Percentiles rank a stretch among this genome's conserved stretches.
phyloP scores from a whole-genome alignment of 352 stramenopile genomes.

The Phytophthora pinifolia region DNA sequence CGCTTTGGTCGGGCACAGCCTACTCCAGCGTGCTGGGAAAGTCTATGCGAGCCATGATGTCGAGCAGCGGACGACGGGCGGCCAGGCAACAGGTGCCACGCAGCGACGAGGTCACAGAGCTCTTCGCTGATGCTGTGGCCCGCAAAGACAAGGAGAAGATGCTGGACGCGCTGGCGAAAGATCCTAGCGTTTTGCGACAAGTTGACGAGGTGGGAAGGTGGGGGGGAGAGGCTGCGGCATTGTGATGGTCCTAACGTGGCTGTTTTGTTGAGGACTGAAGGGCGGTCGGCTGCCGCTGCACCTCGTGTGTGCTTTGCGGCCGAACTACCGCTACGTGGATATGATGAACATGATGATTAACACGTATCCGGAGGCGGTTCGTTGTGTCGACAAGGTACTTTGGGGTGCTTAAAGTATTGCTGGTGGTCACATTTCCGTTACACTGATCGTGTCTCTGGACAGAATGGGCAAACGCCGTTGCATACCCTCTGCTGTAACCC shows the following conservation, averaged over 20 bases:
- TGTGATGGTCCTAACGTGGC: neutral
- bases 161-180: conserved; percentile 33
- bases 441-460: neutral
- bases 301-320: conserved; percentile 44
- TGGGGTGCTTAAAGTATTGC: neutral
- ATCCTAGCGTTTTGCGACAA: conserved; percentile 33
- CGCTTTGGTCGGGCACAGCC: conserved; percentile 14
- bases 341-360: conserved; percentile 55
- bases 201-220: conserved; percentile 23
- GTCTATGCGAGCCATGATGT: conserved; percentile 62
- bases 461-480: conserved; percentile 48
- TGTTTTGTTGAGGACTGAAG: conserved; percentile 17
- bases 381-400: conserved; percentile 44
- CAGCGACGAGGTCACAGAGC: conserved; percentile 15
- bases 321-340: conserved; percentile 57
- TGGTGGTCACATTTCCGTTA: too few relatives aligned
- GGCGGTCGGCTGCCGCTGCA: conserved; percentile 52
- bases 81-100: neutral
- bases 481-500: conserved; percentile 56
- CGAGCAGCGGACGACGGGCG: conserved; percentile 15
- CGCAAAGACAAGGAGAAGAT: conserved; percentile 59
- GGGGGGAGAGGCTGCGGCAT: too few relatives aligned
- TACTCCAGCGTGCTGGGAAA: conserved; percentile 53
- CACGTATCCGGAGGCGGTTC: conserved; percentile 34
- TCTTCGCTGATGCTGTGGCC: conserved; percentile 38